Evolutionary conservation across 805 yeast species (phyloP), one percentile per base, ranked within the genome.

Genomic region (Wickerhamomyces canadensis): DNA sequence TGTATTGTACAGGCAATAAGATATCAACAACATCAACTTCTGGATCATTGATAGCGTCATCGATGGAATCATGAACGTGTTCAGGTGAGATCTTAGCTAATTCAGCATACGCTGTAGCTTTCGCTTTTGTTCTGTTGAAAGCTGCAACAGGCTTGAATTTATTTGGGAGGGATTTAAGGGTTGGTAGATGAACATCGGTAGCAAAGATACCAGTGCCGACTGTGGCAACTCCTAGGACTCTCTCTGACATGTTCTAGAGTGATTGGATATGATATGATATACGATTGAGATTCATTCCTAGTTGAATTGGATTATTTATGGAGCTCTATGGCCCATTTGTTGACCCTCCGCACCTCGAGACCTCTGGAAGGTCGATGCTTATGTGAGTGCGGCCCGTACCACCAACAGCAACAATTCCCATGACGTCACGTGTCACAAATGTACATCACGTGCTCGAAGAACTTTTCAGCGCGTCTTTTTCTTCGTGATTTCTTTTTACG

Each of bases 121-220:
- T 91, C 34, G 81, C 58, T 54, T 69, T 75, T 30, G 96, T 84
- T 64, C 97, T 75, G 69, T 89, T 91, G 65, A 70, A 85, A 38
- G 87, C 85, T 8, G 89, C 85, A 31, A 61, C 65, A 6, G 86
- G 78, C 33, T 69, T 65, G 50, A 83, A 73, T 22, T 68, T 62
- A 22, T 66, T 65, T 2, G 74, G 67, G 33, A 70, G 58, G 34
- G 72, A 64, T 51, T 76, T 63, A 34, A 78, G 61, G 21, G 84
- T 75, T 29, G 97, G 98, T 46, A 85, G 70, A 58, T 91, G 98
- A 38, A 74, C 69, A 45, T 82, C 85, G 21, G 76, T 75, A 44
- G 98, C 97, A 57, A 91, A 91, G 52, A 91, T 85, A 50, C 93
- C 93, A 4, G 93, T 84, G 38, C 93, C 93, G 39, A 83, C 73